Evolutionary conservation across 164 flowering plant genomes (phyloP), one percentile per base, ranked within the genome.

Genomic region (Macadamia integrifolia): DNA sequence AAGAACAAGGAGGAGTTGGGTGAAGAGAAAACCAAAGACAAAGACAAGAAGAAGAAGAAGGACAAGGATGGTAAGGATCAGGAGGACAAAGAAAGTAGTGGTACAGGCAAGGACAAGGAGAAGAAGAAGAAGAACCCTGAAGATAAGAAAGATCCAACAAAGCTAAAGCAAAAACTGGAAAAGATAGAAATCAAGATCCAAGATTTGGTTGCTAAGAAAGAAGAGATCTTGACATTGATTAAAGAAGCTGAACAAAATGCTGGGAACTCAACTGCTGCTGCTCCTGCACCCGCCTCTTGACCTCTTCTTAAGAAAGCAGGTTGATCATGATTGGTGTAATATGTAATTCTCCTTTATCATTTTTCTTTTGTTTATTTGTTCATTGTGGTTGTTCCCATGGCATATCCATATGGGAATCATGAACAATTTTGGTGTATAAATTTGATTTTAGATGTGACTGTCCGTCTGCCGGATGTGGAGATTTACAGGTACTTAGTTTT

Each of bases 91-190:
- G 69, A 61, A 14, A 67, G 71, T 68, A 66, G 66, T 42, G 67
- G 60, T 28, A 53, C 58, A 30, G 77, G 82, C 52, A 71, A 52
- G 15, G 77, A 83, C 56, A 71, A 52, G 15, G n/a, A 81, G 78
- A 77, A 82, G 80, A 86, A 86, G 79, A 62, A 77, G n/a, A 85
- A 85, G 81, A 84, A 78, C 57, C 85, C 88, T 63, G 81, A 84
- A 74, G 90, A 86, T 49, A 79, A 82, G 72, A 86, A 75, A 40
- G 84, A 85, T 58, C 78, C 85, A 0, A 58, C 71, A 2, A 85
- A 82, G 61, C 71, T 88, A 0, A 86, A 73, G 75, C 65, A 55
- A 0, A 88, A 88, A 77, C 81, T 84, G 0, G 88, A 86, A 60
- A 86, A 87, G 71, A 44, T 86, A 17, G 83, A 83, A 1, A 43